Evolutionary conservation across 139 green algal species (phyloP), one percentile per base, ranked within the genome.

Genomic region (Volvox reticuliferus): DNA sequence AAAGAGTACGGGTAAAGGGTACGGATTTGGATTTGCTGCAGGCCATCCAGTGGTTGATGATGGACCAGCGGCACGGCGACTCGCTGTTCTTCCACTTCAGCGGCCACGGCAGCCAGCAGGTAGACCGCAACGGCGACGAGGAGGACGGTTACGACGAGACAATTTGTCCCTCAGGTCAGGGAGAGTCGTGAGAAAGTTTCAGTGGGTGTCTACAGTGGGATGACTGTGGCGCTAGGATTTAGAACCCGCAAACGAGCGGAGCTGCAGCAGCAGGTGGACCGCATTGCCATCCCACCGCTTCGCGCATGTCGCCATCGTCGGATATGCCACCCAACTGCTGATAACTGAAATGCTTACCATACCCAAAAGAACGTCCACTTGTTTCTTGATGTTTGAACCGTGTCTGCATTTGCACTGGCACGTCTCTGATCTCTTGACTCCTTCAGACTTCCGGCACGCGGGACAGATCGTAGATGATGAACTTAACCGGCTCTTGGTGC

Each of bases 21-120:
- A 9, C 44, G 9, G 5, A 55, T 55, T 55, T 55, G 44, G 44
- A 9, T 55, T 55, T 28, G 22, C 67, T 75, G 67, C 86, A 87
- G 63, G 76, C 19, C 36, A 92, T 94, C 67, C 88, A 92, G 33
- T 93, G 91, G 89, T 63, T 92, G 16, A 88, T 87, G 73, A 75
- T 65, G 55, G 82, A 90, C 88, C 67, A 88, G 63, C 82, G 80
- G 68, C 93, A 95, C 0, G 97, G 97, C 19, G 95, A 98, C 92
- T 95, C 88, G 2, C 94, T 98, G 16, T 95, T 98, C 89, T 98
- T 98, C 92, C 96, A 97, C 92, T 98, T 95, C 82, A 96, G 90
- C 30, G 96, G 97, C 21, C 97, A 98, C 88, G 97, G 97, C 77
- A 94, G 90, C 2, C 97, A 98, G 90, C 71, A 96, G 87, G 16